These are phyloP conservation scores for Clavispora vitiphila DNA, from an alignment of 805 yeast species.

Conservation along the genomic window DNA sequence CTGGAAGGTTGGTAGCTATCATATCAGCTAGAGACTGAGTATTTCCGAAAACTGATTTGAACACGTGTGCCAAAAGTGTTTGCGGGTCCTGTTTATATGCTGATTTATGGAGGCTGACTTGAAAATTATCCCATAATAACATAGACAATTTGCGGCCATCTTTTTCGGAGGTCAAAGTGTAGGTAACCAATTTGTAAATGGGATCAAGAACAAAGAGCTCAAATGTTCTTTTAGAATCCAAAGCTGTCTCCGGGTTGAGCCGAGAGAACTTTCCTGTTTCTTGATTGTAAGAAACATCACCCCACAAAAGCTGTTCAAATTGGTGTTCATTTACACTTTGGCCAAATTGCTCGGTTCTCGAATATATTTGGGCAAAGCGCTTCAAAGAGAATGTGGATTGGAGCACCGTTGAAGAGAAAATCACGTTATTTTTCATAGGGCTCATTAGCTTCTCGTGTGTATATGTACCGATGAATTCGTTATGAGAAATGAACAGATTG, in stretches of 20 bases:
- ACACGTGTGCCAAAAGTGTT: constrained; percentile 51
- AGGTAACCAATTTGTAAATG: constrained; percentile 66
- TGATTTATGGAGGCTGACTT: constrained; percentile 37
- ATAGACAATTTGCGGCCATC: constrained; percentile 30
- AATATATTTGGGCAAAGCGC: constrained; percentile 58
- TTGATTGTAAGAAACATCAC: constrained; percentile 53
- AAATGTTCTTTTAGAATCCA: constrained; percentile 40
- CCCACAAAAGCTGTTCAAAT: constrained; percentile 69
- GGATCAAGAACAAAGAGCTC: constrained; percentile 69
- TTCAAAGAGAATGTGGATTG: constrained; percentile 61
- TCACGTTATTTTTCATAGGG: constrained; percentile 61
- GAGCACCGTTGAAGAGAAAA: constrained; percentile 67
- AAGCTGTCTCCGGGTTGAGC: neutral
- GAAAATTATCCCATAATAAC: constrained; percentile 46
- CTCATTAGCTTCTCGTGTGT: constrained; percentile 36
- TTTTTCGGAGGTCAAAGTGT: constrained; percentile 50
- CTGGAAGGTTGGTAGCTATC: constrained; percentile 15
- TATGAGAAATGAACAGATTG: constrained; percentile 46
- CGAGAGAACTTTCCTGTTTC: constrained; percentile 38
- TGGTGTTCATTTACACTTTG: constrained; percentile 20
- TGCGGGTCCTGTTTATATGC: constrained; percentile 51
- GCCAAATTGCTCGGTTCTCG: constrained; percentile 6
- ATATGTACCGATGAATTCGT: constrained; percentile 23
- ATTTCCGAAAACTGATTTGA: constrained; percentile 48
- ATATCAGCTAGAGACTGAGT: constrained; percentile 50